phyloP scores from a whole-genome alignment of 306 rosid species.

The Sicyos edulis region DNA sequence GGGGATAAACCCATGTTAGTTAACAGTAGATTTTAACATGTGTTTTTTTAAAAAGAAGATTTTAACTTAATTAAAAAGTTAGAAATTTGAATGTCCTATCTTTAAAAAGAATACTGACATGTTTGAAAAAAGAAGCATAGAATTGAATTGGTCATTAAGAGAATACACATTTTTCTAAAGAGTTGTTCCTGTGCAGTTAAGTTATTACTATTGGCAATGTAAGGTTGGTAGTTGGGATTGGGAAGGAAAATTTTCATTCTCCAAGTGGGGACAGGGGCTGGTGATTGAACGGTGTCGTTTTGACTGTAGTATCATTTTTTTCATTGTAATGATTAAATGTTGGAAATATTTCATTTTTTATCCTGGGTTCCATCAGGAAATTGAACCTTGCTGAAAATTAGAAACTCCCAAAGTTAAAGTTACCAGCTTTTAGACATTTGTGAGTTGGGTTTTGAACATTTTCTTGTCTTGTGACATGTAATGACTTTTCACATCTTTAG shows the following conservation, averaged over 20 bases:
- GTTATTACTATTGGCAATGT: constrained; percentile 4
- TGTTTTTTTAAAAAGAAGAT: too few species aligned
- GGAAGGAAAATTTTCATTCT: neutral
- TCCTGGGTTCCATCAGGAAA: neutral
- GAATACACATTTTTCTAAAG: neutral
- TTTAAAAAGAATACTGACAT: neutral
- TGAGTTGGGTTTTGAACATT: neutral
- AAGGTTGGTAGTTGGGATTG: constrained; percentile 17
- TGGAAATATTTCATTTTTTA: neutral
- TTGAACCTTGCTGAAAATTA: neutral
- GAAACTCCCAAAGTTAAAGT: neutral
- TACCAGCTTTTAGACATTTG: neutral
- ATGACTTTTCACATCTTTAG: neutral
- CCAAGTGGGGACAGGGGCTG: neutral
- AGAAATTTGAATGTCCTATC: neutral
- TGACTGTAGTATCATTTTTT: neutral
- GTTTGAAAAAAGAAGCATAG: constrained; percentile 1
- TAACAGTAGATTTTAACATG: too few species aligned
- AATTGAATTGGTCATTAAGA: constrained; percentile 17
- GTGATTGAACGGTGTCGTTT: neutral
- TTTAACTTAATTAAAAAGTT: neutral
- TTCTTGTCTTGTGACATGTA: neutral
- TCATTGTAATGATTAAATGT: neutral
- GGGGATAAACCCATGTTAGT: too few species aligned
- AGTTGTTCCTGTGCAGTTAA: neutral